Conservation (phyloP, 1,284 basidiomycete species). For the Peniophora sp. region DNA sequence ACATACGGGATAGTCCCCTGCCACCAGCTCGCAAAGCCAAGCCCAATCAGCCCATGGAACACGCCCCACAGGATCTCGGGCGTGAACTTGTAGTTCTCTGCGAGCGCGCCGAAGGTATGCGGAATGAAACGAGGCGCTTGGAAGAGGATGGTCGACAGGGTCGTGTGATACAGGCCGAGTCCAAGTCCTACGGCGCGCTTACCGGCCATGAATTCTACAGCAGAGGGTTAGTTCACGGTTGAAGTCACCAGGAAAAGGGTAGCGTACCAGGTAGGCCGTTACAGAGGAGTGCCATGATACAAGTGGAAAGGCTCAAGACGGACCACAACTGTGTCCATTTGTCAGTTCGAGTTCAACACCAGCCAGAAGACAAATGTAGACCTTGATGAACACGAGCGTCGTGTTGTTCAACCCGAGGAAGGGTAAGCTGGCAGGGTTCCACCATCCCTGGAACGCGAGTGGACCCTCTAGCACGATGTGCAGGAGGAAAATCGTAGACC, state of each 20-base stretch:
- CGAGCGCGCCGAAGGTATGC: conserved; percentile 51
- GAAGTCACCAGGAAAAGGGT: not conserved
- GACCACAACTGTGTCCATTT: conserved; percentile 48
- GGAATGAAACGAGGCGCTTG: conserved; percentile 76
- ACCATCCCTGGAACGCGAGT: conserved; percentile 65
- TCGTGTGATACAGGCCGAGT: conserved; percentile 69
- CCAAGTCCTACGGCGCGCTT: conserved; percentile 75
- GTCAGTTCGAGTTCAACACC: not conserved
- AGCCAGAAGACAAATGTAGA: too few relatives aligned
- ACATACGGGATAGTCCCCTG: conserved; percentile 54
- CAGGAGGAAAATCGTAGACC: conserved; percentile 63
- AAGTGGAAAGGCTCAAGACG: conserved; percentile 49
- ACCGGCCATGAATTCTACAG: conserved; percentile 69
- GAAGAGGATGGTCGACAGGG: conserved; percentile 66
- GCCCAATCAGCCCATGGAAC: conserved; percentile 57
- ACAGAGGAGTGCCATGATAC: conserved; percentile 49
- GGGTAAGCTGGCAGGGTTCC: conserved; percentile 52
- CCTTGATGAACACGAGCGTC: conserved; percentile 67
- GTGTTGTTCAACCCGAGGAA: conserved; percentile 80
- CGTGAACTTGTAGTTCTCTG: conserved; percentile 58
- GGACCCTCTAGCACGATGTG: conserved; percentile 75
- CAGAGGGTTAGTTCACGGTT: not conserved
- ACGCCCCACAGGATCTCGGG: conserved; percentile 65
- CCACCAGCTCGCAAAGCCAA: conserved; percentile 70
- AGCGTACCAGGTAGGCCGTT: conserved; percentile 56